Base-by-base conservation (phyloP, 1,284 basidiomycete species). In the Marasmius oreades region DNA sequence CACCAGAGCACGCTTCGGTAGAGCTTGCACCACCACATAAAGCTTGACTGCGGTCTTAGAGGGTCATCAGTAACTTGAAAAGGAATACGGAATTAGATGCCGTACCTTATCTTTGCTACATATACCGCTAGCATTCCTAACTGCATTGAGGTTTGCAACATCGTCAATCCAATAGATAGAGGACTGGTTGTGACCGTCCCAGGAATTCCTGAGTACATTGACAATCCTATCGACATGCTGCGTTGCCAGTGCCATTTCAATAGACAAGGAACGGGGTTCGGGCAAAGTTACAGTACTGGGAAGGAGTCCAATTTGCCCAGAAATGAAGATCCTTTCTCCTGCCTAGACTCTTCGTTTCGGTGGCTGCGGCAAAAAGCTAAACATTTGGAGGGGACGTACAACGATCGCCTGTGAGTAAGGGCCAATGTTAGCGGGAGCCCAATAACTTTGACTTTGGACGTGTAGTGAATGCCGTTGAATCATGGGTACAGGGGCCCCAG, bases 341-440 rank as follows among this genome's bases (percentile, higher is more conserved):
- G 80, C 84, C 90, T 95, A 64, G 1, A 44, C 18, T 22, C 46
- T 3, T 28, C 44, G 23, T 33, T 51, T 47, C 22, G 50, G 42
- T 54, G 12, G 44, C 50, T 48, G 52, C 42, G 36, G n/a, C 34
- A 23, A 26, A 33, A n/a, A n/a, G n/a, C n/a, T n/a, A 55, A 14
- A 51, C 37, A 42, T 56, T 2, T 31, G 53, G 55, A 50, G 43
- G 36, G 48, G 31, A 75, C 86, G 65, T 59, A 93, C 92, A 53
- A 80, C 78, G 53, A 98, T 83, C 6, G 93, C 90, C 72, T 99
- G 97, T 0, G 94, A 96, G 70, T 99, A 99, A 1, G 97, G 97
- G 0, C 97, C 97, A 55, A 99, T 99, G 69, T 98, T 99, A 2
- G 97, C 96, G 8, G 97, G 95, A 16, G 96, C 96, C 97, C 97